Conservation (phyloP, 2,329 filamentous ascomycete species). For the Aspergillus sp. region DNA sequence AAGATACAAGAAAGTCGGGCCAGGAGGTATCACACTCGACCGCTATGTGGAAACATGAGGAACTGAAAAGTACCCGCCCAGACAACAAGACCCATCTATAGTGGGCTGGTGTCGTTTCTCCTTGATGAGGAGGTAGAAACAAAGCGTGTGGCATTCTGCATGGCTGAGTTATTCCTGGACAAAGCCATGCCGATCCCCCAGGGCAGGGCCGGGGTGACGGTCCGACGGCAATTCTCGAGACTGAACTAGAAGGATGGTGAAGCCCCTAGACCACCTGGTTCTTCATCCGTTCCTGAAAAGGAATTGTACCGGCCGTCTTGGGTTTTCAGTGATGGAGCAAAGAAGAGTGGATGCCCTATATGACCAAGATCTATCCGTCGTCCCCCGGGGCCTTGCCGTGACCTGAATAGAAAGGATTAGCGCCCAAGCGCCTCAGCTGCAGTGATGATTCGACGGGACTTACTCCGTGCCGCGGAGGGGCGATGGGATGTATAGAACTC, state of each 20-base stretch:
- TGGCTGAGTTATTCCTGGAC: slow-evolving; percentile 7
- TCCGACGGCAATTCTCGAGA: slow-evolving; percentile 13
- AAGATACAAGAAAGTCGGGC: not conserved
- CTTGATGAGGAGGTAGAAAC: not conserved
- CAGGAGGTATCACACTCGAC: not conserved
- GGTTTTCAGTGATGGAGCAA: not conserved
- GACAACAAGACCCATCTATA: not conserved
- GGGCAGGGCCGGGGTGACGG: slow-evolving; percentile 20
- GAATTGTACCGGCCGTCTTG: slow-evolving; percentile 3
- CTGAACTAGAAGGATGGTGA: not conserved
- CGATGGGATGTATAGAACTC: not conserved
- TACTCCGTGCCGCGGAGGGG: not conserved
- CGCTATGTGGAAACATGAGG: not conserved
- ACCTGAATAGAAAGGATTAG: slow-evolving; percentile 29
- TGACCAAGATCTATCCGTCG: slow-evolving; percentile 6
- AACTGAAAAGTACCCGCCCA: not conserved
- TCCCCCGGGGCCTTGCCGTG: slow-evolving; percentile 19
- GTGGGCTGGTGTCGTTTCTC: not conserved
- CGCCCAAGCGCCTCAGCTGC: slow-evolving; percentile 1
- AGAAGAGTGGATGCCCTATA: slow-evolving; percentile 3
- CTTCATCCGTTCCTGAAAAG: slow-evolving; percentile 10
- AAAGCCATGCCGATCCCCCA: slow-evolving; percentile 2
- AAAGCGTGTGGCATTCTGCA: not conserved
- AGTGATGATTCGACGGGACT: slow-evolving; percentile 18
- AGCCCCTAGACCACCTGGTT: not conserved